Evolutionary conservation across 2,329 filamentous ascomycete species (phyloP).

Genomic region (Trichoderma afroharzianum): DNA sequence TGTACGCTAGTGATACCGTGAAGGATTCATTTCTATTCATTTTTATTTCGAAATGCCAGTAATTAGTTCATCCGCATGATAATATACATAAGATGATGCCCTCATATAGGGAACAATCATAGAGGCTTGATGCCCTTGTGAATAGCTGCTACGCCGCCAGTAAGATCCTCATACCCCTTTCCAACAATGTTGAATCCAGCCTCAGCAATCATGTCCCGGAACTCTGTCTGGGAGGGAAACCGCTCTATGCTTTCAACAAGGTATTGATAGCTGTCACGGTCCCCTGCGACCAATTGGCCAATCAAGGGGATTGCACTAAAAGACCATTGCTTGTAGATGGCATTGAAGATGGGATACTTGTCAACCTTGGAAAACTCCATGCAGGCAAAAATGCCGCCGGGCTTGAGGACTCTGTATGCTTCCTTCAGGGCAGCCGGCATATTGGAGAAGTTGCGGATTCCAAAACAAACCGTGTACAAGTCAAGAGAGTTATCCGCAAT

Average conservation of each 20-base stretch:
- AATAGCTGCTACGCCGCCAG: conserved; percentile 87
- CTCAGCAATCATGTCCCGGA: conserved; percentile 74
- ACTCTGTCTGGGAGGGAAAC: conserved; percentile 84
- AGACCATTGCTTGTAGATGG: conserved; percentile 91
- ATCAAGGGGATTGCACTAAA: conserved; percentile 93
- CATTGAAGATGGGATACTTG: conserved; percentile 72
- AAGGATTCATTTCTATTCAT: background rate
- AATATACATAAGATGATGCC: background rate
- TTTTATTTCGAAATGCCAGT: background rate
- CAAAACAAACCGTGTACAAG: conserved; percentile 95
- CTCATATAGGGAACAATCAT: conserved; percentile 18
- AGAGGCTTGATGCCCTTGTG: conserved; percentile 91
- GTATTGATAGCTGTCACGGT: conserved; percentile 96
- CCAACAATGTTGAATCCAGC: conserved; percentile 85
- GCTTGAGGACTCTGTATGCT: conserved; percentile 84
- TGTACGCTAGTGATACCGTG: background rate
- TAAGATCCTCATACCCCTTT: conserved; percentile 83
- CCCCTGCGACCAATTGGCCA: conserved; percentile 89
- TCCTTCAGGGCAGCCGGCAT: conserved; percentile 79
- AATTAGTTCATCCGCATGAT: background rate
- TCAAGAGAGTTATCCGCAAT: conserved; percentile 74
- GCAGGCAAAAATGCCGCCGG: conserved; percentile 93
- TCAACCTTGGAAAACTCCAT: conserved; percentile 89
- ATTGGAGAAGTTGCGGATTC: conserved; percentile 94
- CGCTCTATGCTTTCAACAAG: conserved; percentile 95